Evolutionary conservation across 371 early-diverging fungal species (phyloP), one percentile per base, ranked within the genome.

Genomic region (Rhizopus microsporus): DNA sequence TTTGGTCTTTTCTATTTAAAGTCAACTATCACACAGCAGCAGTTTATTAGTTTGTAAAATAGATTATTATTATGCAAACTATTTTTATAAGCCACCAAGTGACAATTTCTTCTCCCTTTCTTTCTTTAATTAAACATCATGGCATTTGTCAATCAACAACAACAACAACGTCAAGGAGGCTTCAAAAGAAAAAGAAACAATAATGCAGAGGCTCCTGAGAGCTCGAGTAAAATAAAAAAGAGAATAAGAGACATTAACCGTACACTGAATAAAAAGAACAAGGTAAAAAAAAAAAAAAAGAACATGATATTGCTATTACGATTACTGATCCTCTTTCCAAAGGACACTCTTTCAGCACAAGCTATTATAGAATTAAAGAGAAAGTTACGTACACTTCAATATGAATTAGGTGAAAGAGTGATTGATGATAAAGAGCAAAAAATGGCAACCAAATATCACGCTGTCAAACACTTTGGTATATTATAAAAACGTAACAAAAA

Each of bases 391-490:
- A 63, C 66, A 32, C 54, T 72, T 16, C 59, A 78, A 56, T 63
- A 60, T 34, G 68, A 72, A 43, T 56, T 68, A 7, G 71, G 71
- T 7, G 75, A 78, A 32, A 67, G 51, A 48, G 51, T 56, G 10
- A 63, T 78, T 57, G 69, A 72, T 45, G 71, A 72, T n/a, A 48
- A 56, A 23, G 75, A 78, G 54, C 56, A 54, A 38, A 46, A 39
- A 2, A 60, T 68, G 47, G 50, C 62, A 7, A 54, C 53, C 9
- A 69, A 65, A 57, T 78, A 74, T 54, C 78, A 71, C 31, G 59
- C 46, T 42, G 59, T 69, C 12, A 70, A 71, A 56, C 71, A 68
- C 61, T 60, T 78, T 42, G 78, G 78, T 78, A 78, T 52, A 54
- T 17, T 23, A 8, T 4, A 43, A n/a, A 44, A 49, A 5, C 10